phyloP scores from a whole-genome alignment of 1,284 basidiomycete species.

The Tranzscheliella williamsii region DNA sequence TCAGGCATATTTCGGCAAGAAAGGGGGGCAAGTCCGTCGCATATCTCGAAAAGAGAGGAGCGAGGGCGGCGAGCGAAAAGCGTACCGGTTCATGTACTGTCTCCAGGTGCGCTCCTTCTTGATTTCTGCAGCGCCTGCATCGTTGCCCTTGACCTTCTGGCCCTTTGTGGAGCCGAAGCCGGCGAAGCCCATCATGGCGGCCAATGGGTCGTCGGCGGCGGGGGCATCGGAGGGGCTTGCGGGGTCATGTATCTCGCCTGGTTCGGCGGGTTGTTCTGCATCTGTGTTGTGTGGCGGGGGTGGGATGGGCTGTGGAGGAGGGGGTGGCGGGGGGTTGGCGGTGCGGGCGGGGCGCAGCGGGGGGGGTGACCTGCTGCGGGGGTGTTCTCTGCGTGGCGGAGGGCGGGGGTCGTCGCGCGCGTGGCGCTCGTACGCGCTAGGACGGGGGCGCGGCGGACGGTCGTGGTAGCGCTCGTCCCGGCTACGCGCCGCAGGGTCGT shows the following conservation, averaged over 20 bases:
- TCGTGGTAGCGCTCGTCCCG: conserved; percentile 2
- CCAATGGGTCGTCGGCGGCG: conserved; percentile 67
- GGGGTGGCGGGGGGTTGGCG: no score
- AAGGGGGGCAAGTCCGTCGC: not conserved
- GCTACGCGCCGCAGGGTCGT: no score
- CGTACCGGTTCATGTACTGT: conserved; percentile 89
- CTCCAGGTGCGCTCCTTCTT: conserved; percentile 93
- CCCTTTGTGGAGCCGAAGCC: conserved; percentile 85
- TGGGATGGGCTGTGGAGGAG: conserved; percentile 1
- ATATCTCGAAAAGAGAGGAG: not conserved
- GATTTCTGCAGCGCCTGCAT: conserved; percentile 68
- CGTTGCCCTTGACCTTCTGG: conserved; percentile 72
- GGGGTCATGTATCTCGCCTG: conserved; percentile 5
- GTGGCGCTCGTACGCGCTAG: conserved; percentile 3
- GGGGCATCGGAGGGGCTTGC: not conserved
- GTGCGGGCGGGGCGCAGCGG: no score
- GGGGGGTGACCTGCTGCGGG: no score
- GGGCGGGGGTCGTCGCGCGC: no score
- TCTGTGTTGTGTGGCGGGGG: not conserved
- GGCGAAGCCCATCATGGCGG: conserved; percentile 83
- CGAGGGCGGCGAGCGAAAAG: not conserved
- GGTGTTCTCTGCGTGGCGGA: no score
- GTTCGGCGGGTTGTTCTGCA: not conserved
- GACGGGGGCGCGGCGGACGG: conserved; percentile 5
- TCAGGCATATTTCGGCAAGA: not conserved